These are phyloP conservation scores for Puccinia triticina DNA, from an alignment of 1,284 basidiomycete genomes.

Conservation along the genomic window DNA sequence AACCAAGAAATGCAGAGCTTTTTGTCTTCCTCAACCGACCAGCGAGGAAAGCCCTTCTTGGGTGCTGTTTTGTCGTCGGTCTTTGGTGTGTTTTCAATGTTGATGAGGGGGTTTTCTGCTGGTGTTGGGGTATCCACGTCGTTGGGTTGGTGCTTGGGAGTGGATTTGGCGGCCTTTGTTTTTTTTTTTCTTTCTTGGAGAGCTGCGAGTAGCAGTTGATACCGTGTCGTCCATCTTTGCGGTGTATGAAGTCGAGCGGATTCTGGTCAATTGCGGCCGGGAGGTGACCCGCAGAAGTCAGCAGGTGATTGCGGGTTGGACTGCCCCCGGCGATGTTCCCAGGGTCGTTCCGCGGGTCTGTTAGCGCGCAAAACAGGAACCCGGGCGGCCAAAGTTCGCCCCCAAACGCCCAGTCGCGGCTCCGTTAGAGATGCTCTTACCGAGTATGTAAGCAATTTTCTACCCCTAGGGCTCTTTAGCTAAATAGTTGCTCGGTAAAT, in stretches of 20 bases:
- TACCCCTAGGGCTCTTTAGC: too few species aligned
- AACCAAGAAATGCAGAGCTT: not conserved
- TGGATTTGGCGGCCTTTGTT: too few species aligned
- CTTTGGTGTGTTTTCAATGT: not conserved
- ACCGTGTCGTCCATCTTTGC: not conserved
- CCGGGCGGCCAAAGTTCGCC: too few species aligned
- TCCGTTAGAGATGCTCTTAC: too few species aligned
- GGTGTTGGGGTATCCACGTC: not conserved
- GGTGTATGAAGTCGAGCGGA: not conserved
- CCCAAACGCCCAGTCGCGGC: too few species aligned
- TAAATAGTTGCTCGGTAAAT: too few species aligned
- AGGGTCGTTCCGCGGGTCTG: not conserved
- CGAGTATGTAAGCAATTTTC: too few species aligned
- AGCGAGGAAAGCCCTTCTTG: not conserved
- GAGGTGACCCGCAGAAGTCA: not conserved
- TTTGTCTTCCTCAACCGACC: not conserved
- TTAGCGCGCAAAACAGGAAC: not conserved
- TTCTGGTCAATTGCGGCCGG: not conserved
- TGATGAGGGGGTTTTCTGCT: not conserved
- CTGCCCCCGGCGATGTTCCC: not conserved
- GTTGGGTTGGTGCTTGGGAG: not conserved
- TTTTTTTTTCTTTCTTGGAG: not conserved
- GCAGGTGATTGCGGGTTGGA: not conserved
- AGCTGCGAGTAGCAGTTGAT: not conserved
- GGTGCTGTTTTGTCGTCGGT: not conserved